Percentiles rank a stretch among this genome's conserved stretches.
These are phyloP conservation scores for Irpex sp. DNA, from an alignment of 1,284 basidiomycete genomes.

Conservation along the genomic window DNA sequence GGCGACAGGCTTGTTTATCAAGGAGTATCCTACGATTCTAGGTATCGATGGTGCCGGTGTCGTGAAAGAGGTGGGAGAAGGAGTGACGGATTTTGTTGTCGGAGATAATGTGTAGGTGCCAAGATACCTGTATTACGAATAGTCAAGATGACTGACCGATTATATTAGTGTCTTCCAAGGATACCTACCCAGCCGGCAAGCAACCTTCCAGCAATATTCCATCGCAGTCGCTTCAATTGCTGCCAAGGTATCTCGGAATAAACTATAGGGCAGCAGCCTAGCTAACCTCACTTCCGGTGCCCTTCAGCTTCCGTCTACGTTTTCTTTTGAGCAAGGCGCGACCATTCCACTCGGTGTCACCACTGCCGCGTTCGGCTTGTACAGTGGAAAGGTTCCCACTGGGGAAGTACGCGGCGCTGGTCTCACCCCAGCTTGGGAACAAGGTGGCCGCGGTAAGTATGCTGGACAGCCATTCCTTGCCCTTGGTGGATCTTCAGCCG, in stretches of 20 bases:
- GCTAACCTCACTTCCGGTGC: background rate
- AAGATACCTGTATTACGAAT: background rate
- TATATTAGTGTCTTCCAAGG: constrained; percentile 10
- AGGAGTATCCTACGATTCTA: constrained; percentile 37
- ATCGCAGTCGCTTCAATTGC: constrained; percentile 19
- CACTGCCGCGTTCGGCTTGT: constrained; percentile 37
- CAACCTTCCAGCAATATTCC: constrained; percentile 26
- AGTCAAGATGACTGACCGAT: background rate
- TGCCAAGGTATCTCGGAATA: too few relatives aligned
- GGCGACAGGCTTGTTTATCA: constrained; percentile 21
- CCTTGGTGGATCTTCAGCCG: constrained; percentile 38
- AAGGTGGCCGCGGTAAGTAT: constrained; percentile 33
- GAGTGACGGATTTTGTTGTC: constrained; percentile 42
- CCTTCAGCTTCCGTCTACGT: constrained; percentile 25
- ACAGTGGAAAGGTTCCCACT: constrained; percentile 25
- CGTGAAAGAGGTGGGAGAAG: constrained; percentile 48
- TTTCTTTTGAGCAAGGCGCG: constrained; percentile 32
- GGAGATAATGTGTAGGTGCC: constrained; percentile 52
- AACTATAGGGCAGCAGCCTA: too few relatives aligned
- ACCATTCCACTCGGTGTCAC: constrained; percentile 37
- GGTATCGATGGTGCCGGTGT: constrained; percentile 56
- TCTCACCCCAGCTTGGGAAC: constrained; percentile 25
- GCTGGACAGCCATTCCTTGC: constrained; percentile 35
- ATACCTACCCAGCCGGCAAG: constrained; percentile 8
- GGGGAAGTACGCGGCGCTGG: constrained; percentile 22